Percentiles rank a stretch among this genome's conserved stretches.
Evolutionary conservation across 2,329 filamentous ascomycete genomes (phyloP).

Genomic region (Colletotrichum sojae): DNA sequence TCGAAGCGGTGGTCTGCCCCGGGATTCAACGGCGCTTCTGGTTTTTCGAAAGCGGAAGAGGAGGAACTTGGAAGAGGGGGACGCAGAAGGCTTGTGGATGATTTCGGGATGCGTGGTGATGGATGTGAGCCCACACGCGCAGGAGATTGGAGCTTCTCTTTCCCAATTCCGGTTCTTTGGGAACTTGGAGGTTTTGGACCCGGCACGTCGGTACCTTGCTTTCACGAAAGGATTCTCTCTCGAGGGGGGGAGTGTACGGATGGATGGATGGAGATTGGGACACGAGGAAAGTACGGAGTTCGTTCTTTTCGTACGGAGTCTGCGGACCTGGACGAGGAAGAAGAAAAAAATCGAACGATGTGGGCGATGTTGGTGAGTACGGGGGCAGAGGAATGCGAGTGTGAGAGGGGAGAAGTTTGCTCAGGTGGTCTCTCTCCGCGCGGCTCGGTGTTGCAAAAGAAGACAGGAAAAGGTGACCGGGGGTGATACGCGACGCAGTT

Average conservation of each 20-base stretch:
- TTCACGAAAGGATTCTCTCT: neutral
- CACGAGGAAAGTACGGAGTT: constrained; percentile 3
- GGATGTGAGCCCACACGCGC: neutral
- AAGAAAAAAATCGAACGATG: constrained; percentile 31
- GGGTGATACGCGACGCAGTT: constrained; percentile 34
- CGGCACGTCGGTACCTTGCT: constrained; percentile 4
- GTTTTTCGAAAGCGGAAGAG: too few species aligned
- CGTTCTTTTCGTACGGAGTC: constrained; percentile 12
- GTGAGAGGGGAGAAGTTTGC: constrained; percentile 12
- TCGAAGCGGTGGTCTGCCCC: constrained; percentile 7
- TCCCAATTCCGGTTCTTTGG: constrained; percentile 27
- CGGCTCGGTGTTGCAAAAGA: constrained; percentile 13
- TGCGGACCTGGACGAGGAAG: constrained; percentile 16
- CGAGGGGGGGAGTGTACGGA: too few species aligned
- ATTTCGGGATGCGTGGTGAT: too few species aligned
- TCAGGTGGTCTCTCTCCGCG: constrained; percentile 13
- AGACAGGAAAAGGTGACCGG: constrained; percentile 7
- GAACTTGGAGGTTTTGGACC: neutral
- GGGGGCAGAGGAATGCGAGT: neutral
- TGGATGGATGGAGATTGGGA: constrained; percentile 1
- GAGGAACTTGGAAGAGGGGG: too few species aligned
- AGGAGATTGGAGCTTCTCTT: constrained; percentile 16
- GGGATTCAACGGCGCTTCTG: constrained; percentile 17
- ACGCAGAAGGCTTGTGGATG: too few species aligned
- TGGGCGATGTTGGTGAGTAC: constrained; percentile 2